phyloP scores from a whole-genome alignment of 2,329 filamentous ascomycete species.

The Talaromyces sp. region DNA sequence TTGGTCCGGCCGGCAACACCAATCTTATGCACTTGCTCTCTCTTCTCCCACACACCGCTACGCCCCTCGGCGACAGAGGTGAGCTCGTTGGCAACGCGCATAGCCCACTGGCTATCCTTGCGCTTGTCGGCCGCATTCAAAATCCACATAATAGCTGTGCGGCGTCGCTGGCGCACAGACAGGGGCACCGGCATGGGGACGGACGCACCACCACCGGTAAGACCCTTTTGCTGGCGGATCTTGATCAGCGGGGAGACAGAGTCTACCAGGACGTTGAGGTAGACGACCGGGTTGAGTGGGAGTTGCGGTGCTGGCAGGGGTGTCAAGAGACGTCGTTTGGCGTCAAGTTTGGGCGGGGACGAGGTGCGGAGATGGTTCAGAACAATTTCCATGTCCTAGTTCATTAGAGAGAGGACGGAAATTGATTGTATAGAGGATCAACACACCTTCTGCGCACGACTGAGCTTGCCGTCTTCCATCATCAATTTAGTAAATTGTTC shows the following conservation, averaged over 20 bases:
- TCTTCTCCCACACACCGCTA: conserved; percentile 77
- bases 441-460: conserved; percentile 68
- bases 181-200: conserved; percentile 80
- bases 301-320: conserved; percentile 74
- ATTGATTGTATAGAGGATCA: not conserved
- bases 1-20: conserved; percentile 76
- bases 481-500: conserved; percentile 83
- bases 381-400: conserved; percentile 75
- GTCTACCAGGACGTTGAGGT: conserved; percentile 86
- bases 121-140: conserved; percentile 75
- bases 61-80: conserved; percentile 81
- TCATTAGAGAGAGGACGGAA: no score
- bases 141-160: conserved; percentile 83
- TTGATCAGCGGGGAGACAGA: conserved; percentile 84
- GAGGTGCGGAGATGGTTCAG: conserved; percentile 79
- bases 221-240: conserved; percentile 67
- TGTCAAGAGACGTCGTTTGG: conserved; percentile 53
- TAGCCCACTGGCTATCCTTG: conserved; percentile 66
- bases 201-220: conserved; percentile 77
- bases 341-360: conserved; percentile 69
- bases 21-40: conserved; percentile 70
- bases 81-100: conserved; percentile 78
- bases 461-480: conserved; percentile 88
- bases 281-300: conserved; percentile 81
- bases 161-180: conserved; percentile 65